Evolutionary conservation across 2,329 filamentous ascomycete species (phyloP), one percentile per base, ranked within the genome.

Genomic region (Hypoxylon sp.): DNA sequence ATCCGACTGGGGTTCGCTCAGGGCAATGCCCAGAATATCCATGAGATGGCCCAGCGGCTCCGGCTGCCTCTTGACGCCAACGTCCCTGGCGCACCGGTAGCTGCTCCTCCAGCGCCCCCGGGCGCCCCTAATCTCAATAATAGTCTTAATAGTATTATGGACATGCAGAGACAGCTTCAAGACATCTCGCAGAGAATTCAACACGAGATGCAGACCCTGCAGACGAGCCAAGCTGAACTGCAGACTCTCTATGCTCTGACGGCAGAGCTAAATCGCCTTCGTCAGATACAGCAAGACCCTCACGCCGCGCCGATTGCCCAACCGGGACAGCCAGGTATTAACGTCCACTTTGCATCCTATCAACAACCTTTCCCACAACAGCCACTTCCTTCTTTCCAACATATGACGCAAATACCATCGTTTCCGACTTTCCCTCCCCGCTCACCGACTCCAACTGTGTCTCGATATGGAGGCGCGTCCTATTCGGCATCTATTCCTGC

Each of bases 1-100:
- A 82, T 96, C 32, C 84, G 92, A 28, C 82, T 96, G 21, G 92
- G 91, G 0, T 92, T 95, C 73, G 92, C 90, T n/a, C 90, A 92
- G 82, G 91, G 79, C 78, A 90, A 79, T 79, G 83, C 77, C 3
- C 82, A 85, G 19, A 87, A 93, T 63, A 85, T 93, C 34, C 86
- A 89, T 60, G 90, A 93, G 69, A 82, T 93, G 71, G 89, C 88
- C 4, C 87, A 90, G 65, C 87, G 88, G 66, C 83, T 92, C 72
- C 88, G 87, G 25, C 74, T 83, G 19, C 82, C 80, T 4, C 77
- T 75, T 2, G 76, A 79, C 36, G 72, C 60, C 14, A 76, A 77
- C 46, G 67, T 48, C 19, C 56, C 68, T 63, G 67, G 63, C 17
- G 62, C 72, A 46, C 60, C 63, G 17, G 50, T 52, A 2, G 60